Percentiles rank a stretch among this genome's conserved stretches.
Evolutionary conservation across 495 filamentous ascomycete species (phyloP).

Genomic region (Arthonia radiata): DNA sequence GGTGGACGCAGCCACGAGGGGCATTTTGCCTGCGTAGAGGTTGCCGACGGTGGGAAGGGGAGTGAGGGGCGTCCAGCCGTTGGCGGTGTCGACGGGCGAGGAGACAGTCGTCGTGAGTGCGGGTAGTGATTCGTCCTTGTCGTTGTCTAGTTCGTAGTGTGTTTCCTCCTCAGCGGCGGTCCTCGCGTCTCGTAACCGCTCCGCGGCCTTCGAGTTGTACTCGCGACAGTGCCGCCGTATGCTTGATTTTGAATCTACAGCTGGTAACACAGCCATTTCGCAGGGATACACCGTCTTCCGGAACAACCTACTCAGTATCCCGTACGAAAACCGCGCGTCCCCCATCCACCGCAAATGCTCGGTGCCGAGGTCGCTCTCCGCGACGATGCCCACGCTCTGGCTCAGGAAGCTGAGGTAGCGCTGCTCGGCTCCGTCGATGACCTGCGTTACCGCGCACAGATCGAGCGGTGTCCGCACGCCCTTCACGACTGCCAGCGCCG

Average conservation of each 20-base stretch:
- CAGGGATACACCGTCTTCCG: conserved; percentile 60
- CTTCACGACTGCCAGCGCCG: conserved; percentile 65
- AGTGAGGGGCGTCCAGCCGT: conserved; percentile 43
- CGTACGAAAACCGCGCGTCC: conserved; percentile 55
- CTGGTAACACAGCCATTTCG: conserved; percentile 61
- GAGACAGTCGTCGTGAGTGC: no score
- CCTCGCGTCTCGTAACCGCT: no score
- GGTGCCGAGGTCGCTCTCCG: conserved; percentile 69
- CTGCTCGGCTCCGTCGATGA: no score
- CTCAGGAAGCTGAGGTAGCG: conserved; percentile 72
- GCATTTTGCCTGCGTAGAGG: conserved; percentile 92
- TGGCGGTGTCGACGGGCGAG: conserved; percentile 10
- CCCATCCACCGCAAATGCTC: conserved; percentile 90
- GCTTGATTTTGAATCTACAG: no score
- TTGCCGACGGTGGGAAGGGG: conserved; percentile 59
- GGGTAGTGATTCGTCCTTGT: no score
- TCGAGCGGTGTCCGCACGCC: conserved; percentile 61
- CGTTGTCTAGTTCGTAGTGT: no score
- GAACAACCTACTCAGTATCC: conserved; percentile 48
- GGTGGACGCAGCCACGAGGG: conserved; percentile 62
- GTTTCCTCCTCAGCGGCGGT: no score
- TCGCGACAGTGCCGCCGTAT: no score
- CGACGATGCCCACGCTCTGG: conserved; percentile 72
- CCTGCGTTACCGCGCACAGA: conserved; percentile 69
- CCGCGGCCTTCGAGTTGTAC: no score